A percentile compares a stretch with the other conserved stretches of the same genome.
Conservation (phyloP, 257 asterid species). For the Salvia splendens region DNA sequence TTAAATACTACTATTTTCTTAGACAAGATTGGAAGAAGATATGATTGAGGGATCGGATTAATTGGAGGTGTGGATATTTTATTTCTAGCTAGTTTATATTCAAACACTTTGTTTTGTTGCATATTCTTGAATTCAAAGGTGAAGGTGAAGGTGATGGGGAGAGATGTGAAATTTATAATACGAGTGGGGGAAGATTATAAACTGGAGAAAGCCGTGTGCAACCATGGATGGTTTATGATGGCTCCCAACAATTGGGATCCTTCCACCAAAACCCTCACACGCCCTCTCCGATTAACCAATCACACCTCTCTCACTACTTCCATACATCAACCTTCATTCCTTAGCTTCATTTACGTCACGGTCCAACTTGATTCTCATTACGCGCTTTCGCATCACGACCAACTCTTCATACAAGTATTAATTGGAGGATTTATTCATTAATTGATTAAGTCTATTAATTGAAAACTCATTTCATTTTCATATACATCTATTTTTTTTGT, state of each 20-base stretch:
- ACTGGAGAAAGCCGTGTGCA: constrained; percentile 45
- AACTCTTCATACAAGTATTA: constrained; percentile 32
- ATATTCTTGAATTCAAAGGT: too few species aligned
- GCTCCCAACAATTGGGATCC: constrained; percentile 51
- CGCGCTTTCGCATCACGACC: constrained; percentile 5
- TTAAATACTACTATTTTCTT: too few species aligned
- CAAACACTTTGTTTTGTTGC: too few species aligned
- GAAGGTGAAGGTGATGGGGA: neutral
- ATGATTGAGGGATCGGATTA: too few species aligned
- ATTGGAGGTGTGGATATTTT: too few species aligned
- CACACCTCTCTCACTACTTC: constrained; percentile 28
- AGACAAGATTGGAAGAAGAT: too few species aligned
- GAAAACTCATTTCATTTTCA: neutral
- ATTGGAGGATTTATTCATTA: neutral
- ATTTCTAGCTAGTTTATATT: neutral
- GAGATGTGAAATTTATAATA: neutral
- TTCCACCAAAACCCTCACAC: constrained; percentile 22
- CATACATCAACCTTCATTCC: constrained; percentile 35
- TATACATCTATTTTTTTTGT: neutral
- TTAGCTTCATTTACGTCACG: constrained; percentile 21
- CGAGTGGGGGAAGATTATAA: constrained; percentile 24
- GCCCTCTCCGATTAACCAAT: constrained; percentile 40
- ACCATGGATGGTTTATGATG: constrained; percentile 63
- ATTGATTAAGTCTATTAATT: too few species aligned
- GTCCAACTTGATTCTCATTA: neutral